These are phyloP conservation scores for Tetrapisispora taiwanensis DNA, from an alignment of 805 yeast species.

Conservation along the genomic window DNA sequence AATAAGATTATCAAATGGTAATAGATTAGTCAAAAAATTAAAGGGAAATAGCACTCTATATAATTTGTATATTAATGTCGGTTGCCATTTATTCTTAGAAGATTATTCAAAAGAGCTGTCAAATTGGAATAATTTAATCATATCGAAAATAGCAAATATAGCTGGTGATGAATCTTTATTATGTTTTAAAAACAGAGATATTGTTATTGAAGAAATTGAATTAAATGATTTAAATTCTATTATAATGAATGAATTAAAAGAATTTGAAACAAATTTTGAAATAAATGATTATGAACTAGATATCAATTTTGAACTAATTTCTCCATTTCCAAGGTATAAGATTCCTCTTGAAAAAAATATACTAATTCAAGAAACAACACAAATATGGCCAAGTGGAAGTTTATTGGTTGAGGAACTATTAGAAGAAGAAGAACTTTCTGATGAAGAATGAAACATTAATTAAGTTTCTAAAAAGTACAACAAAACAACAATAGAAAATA, in stretches of 20 bases:
- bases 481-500: too few relatives aligned
- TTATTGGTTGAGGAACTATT: constrained; percentile 40
- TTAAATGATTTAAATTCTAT: constrained; percentile 5
- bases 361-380: constrained; percentile 32
- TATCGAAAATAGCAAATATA: constrained; percentile 27
- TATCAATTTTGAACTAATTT: constrained; percentile 46
- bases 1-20: constrained; percentile 26
- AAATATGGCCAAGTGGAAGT: constrained; percentile 67
- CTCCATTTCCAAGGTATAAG: constrained; percentile 53
- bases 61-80: constrained; percentile 18
- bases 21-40: constrained; percentile 20
- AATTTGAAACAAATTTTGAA: constrained; percentile 5
- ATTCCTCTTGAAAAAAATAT: constrained; percentile 29
- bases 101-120: constrained; percentile 57
- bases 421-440: constrained; percentile 1
- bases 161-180: constrained; percentile 10
- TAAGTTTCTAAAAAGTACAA: too few relatives aligned
- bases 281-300: constrained; percentile 22
- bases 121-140: constrained; percentile 52
- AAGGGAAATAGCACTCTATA: constrained; percentile 11
- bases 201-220: constrained; percentile 6
- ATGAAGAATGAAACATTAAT: background rate
- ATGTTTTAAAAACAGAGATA: constrained; percentile 14
- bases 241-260: constrained; percentile 10
- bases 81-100: constrained; percentile 18